Conservation (phyloP, 2,329 filamentous ascomycete genomes). For the Plenodomus tracheiphilus region DNA sequence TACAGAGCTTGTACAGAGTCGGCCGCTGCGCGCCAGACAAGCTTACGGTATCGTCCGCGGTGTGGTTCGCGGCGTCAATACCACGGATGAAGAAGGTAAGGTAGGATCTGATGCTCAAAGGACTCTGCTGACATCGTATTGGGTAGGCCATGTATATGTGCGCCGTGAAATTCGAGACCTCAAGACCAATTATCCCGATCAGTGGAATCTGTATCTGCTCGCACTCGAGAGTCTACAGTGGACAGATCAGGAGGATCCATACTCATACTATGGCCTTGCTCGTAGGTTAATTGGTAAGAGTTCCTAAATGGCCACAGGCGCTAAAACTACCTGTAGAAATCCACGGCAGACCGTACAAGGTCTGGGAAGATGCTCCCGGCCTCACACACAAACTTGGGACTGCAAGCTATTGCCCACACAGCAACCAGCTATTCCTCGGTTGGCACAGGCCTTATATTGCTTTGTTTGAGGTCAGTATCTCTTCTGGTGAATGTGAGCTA, state of each 20-base stretch:
- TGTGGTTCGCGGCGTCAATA: constrained; percentile 23
- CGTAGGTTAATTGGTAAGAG: constrained; percentile 53
- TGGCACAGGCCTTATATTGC: constrained; percentile 85
- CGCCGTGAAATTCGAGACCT: constrained; percentile 72
- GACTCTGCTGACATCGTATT: not conserved
- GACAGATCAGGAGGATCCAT: constrained; percentile 62
- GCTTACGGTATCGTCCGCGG: not conserved
- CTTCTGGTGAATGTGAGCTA: too few species aligned
- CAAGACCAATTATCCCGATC: constrained; percentile 58
- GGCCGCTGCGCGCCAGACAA: constrained; percentile 1
- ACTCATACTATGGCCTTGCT: constrained; percentile 78
- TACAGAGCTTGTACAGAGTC: constrained; percentile 1
- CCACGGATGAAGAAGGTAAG: constrained; percentile 24
- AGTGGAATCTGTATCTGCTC: constrained; percentile 77
- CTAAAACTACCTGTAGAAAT: constrained; percentile 30
- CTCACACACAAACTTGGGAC: constrained; percentile 36
- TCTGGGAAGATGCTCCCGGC: constrained; percentile 36
- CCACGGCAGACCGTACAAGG: constrained; percentile 43
- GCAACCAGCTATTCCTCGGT: constrained; percentile 74
- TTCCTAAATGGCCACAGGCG: too few species aligned
- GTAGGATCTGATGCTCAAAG: not conserved
- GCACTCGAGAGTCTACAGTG: constrained; percentile 72
- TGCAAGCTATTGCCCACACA: constrained; percentile 75
- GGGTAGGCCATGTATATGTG: constrained; percentile 31
- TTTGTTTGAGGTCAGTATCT: constrained; percentile 57